Percentiles rank a stretch among this genome's conserved stretches.
Conservation (phyloP, 2,329 filamentous ascomycete genomes). For the Epichloe coenophiala region DNA sequence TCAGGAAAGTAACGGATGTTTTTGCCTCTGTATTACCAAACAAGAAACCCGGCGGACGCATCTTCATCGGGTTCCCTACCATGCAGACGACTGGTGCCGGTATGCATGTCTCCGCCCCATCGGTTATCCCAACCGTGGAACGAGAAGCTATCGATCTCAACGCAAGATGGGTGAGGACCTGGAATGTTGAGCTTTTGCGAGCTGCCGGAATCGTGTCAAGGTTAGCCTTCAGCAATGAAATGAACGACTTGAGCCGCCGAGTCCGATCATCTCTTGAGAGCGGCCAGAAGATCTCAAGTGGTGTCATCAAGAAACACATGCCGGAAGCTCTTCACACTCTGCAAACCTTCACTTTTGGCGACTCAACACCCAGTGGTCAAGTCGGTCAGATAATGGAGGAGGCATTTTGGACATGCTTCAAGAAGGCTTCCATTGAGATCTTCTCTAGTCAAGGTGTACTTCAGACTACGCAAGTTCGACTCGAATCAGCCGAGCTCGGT, state of each 20-base stretch:
- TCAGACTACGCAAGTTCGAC: constrained; percentile 68
- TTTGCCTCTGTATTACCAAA: constrained; percentile 83
- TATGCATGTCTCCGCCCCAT: constrained; percentile 89
- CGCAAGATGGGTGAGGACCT: constrained; percentile 82
- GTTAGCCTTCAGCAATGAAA: constrained; percentile 77
- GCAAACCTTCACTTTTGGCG: constrained; percentile 75
- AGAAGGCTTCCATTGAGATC: constrained; percentile 70
- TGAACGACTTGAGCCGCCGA: constrained; percentile 58
- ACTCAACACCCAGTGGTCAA: constrained; percentile 76
- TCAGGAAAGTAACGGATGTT: constrained; percentile 56
- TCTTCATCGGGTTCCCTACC: constrained; percentile 96
- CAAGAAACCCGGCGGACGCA: constrained; percentile 66
- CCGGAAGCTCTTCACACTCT: constrained; percentile 72
- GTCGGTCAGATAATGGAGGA: constrained; percentile 85
- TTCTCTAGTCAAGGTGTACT: constrained; percentile 80
- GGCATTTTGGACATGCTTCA: constrained; percentile 88
- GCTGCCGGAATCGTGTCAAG: constrained; percentile 83
- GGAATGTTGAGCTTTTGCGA: constrained; percentile 89
- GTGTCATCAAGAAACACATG: constrained; percentile 53
- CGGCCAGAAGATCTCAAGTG: constrained; percentile 42
- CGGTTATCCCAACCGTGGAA: constrained; percentile 93
- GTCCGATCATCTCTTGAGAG: constrained; percentile 34
- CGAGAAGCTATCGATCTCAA: constrained; percentile 95
- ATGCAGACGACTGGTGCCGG: constrained; percentile 92
- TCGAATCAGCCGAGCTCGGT: constrained; percentile 51